These are phyloP conservation scores for Inga oerstediana DNA, from an alignment of 306 rosid species.

Conservation along the genomic window DNA sequence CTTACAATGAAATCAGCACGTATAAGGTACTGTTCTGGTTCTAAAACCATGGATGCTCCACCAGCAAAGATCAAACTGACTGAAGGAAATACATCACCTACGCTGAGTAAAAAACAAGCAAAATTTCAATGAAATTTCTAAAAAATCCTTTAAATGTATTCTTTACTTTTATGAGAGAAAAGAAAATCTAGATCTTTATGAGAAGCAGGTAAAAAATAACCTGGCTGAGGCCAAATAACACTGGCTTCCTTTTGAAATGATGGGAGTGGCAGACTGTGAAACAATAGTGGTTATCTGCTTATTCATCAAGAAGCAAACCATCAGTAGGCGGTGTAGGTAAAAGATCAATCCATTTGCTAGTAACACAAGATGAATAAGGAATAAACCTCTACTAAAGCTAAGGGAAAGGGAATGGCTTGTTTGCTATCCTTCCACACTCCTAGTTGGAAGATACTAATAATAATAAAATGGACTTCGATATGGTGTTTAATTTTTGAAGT, in stretches of 20 bases:
- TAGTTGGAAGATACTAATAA: not conserved
- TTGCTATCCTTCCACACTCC: constrained; percentile 18
- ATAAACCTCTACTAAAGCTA: not conserved
- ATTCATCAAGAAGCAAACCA: constrained; percentile 37
- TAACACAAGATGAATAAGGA: constrained; percentile 12
- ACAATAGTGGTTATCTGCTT: constrained; percentile 70
- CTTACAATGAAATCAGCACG: constrained; percentile 71
- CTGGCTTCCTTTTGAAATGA: constrained; percentile 80
- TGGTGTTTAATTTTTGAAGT: constrained; percentile 20
- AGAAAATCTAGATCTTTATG: constrained; percentile 23
- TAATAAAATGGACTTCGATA: not conserved
- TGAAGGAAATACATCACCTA: constrained; percentile 78
- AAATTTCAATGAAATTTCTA: constrained; percentile 37
- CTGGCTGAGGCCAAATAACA: constrained; percentile 83
- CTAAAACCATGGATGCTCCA: constrained; percentile 89
- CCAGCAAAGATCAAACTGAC: constrained; percentile 89
- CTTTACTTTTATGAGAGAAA: not conserved
- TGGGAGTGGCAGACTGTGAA: constrained; percentile 67
- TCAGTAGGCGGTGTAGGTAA: not conserved
- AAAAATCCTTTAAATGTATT: not conserved
- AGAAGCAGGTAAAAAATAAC: constrained; percentile 45
- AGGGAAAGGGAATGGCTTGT: not conserved
- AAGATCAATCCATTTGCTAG: constrained; percentile 15
- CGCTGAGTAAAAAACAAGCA: constrained; percentile 55
- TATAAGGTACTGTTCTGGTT: constrained; percentile 85